Base-by-base conservation (phyloP, 2,329 filamentous ascomycete genomes). In the Alternaria metachromatica region DNA sequence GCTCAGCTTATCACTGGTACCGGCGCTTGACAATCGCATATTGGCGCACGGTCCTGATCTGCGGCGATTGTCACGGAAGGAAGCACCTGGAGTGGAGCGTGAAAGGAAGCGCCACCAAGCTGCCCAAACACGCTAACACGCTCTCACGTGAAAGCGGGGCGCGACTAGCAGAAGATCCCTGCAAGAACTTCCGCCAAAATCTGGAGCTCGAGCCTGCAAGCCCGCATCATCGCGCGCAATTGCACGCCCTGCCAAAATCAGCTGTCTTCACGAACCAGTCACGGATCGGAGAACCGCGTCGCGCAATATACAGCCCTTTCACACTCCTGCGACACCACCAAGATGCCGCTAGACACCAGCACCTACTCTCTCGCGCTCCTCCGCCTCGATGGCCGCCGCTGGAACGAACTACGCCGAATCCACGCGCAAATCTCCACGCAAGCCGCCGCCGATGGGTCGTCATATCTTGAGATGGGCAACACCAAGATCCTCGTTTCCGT, bases 401-500 rank as follows among this genome's bases (percentile, higher is more conserved):
- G 96, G 96, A 98, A 99, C 83, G 96, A 99, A 81, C 88, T 99
- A 43, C 93, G 96, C 26, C 90, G 93, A 8, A 87, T 97, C 55
- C 89, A 93, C 76, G 95, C 92, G 51, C 92, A 96, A 81, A 94
- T 99, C 77, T 92, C 91, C 66, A 97, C 94, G 1, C 96, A 97
- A 81, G 91, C 94, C 64, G 91, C 94, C 54, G 94, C 94, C 59
- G 96, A 98, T 73, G 96, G 96, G 37, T 97, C 92, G 48, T 93
- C 91, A 65, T 97, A 97, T 81, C 89, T 98, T 63, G 93, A 97
- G 79, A 97, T 97, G 90, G 96, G 96, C 73, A 97, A 98, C 82
- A 99, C 96, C 21, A 96, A 97, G 78, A 91, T 99, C 72, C 92
- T 98, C 82, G 97, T 95, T 82, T 93, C 94, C 23, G 90, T 99